These are phyloP conservation scores for Bombardia bombarda DNA, from an alignment of 495 filamentous ascomycete genomes.

Conservation along the genomic window DNA sequence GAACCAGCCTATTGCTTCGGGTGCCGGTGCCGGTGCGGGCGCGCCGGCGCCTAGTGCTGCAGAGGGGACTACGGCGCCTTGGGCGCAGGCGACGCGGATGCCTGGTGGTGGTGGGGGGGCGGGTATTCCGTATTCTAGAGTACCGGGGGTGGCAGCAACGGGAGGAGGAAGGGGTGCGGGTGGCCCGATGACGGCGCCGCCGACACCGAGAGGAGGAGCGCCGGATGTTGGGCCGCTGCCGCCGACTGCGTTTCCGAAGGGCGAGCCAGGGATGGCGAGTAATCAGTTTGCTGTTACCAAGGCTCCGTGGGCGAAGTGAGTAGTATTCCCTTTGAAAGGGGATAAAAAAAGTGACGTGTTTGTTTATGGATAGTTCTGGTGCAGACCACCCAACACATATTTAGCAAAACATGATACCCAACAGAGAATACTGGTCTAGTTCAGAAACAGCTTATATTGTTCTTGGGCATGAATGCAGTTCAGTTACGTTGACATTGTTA, in stretches of 20 bases:
- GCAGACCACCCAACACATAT: no score
- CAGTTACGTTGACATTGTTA: no score
- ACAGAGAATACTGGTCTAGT: no score
- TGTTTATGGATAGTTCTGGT: no score
- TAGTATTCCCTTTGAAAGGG: no score
- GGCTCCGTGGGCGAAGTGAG: constrained; percentile 20
- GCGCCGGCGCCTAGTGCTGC: constrained; percentile 5
- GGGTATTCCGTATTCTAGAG: constrained; percentile 27
- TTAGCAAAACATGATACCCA: no score
- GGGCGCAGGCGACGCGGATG: constrained; percentile 28
- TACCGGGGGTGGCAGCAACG: constrained; percentile 10
- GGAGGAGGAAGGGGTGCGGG: constrained; percentile 1
- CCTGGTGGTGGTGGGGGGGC: constrained; percentile 11
- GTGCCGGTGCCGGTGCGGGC: neutral
- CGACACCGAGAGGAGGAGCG: constrained; percentile 12
- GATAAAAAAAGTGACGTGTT: no score
- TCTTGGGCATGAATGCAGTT: no score
- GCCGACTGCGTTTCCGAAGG: constrained; percentile 15
- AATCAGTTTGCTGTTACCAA: constrained; percentile 26
- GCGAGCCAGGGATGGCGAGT: constrained; percentile 18
- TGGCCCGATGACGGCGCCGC: neutral
- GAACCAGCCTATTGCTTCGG: constrained; percentile 42
- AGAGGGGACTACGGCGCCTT: constrained; percentile 29
- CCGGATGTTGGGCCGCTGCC: constrained; percentile 15
- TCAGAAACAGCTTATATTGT: no score